Evolutionary conservation across 2,329 filamentous ascomycete species (phyloP).

Genomic region (Colletotrichum lini): DNA sequence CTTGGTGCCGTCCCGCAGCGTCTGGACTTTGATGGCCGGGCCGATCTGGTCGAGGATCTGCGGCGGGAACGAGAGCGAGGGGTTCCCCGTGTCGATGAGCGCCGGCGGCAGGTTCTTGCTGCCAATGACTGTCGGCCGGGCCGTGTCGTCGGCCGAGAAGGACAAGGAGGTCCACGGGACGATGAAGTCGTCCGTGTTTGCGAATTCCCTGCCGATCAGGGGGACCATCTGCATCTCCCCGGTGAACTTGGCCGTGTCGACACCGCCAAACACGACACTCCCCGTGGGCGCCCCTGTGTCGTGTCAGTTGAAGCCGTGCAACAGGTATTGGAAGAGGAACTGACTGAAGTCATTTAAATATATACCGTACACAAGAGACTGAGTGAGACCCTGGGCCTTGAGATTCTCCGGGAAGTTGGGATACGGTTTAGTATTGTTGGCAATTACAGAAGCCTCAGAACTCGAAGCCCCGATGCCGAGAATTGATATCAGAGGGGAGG

Average conservation of each 20-base stretch:
- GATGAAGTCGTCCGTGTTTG: not conserved
- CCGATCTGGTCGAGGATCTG: conserved; percentile 5
- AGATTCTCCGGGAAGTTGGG: not conserved
- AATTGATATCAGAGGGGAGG: conserved; percentile 16
- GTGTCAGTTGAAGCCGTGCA: not conserved
- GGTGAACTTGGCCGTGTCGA: conserved; percentile 1
- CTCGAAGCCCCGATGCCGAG: conserved; percentile 16
- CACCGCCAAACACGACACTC: not conserved
- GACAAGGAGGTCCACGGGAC: not conserved
- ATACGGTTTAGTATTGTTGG: not conserved
- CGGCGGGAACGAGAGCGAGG: not conserved
- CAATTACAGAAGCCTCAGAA: not conserved
- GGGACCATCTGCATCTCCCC: not conserved
- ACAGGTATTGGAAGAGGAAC: not conserved
- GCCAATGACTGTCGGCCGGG: not conserved
- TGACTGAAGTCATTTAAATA: not conserved
- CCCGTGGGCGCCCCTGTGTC: not conserved
- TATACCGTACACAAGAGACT: not conserved
- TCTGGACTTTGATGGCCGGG: not conserved
- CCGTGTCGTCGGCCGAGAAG: not conserved
- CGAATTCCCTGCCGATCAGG: not conserved
- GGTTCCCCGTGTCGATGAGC: not conserved
- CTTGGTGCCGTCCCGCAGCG: conserved; percentile 1
- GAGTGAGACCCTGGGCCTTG: not conserved
- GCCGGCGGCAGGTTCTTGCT: not conserved